A percentile compares a stretch with the other conserved stretches of the same genome.
phyloP scores from a whole-genome alignment of 305 asterid genomes.

The Ilex paraguariensis region DNA sequence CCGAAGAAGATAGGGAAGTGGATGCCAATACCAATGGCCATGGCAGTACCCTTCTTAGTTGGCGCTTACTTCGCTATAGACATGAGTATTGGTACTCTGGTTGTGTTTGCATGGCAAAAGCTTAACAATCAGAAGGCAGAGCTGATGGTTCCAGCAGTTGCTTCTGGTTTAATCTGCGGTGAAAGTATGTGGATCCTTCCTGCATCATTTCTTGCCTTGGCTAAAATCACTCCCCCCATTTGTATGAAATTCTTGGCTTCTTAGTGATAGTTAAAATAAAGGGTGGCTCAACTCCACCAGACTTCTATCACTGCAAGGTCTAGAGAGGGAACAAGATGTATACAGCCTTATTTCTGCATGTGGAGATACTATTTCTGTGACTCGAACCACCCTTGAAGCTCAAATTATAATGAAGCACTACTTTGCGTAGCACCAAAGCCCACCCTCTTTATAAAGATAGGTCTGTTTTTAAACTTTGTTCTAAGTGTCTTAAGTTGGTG shows the following conservation, averaged over 20 bases:
- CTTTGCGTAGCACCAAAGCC: too few relatives aligned
- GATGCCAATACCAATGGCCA: slow-evolving; percentile 74
- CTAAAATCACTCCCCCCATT: slow-evolving; percentile 54
- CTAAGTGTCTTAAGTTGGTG: too few relatives aligned
- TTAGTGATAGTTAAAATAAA: slow-evolving; percentile 3
- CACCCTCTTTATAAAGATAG: too few relatives aligned
- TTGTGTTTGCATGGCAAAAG: slow-evolving; percentile 54
- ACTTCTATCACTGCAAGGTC: too few relatives aligned
- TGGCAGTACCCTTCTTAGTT: slow-evolving; percentile 67
- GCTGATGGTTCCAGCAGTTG: slow-evolving; percentile 66
- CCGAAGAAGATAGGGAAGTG: slow-evolving; percentile 48
- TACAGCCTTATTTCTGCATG: too few relatives aligned
- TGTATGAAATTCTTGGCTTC: slow-evolving; percentile 58
- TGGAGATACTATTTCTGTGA: too few relatives aligned
- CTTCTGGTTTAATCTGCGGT: slow-evolving; percentile 77
- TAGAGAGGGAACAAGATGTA: too few relatives aligned
- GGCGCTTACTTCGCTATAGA: slow-evolving; percentile 65
- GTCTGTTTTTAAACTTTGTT: too few relatives aligned
- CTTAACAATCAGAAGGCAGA: slow-evolving; percentile 38
- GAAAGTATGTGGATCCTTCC: slow-evolving; percentile 79
- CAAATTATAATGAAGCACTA: too few relatives aligned
- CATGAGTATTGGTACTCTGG: slow-evolving; percentile 65
- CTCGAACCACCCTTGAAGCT: too few relatives aligned
- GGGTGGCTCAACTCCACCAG: too few relatives aligned
- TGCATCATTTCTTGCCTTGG: slow-evolving; percentile 61